phyloP scores from a whole-genome alignment of 352 stramenopile species.

The Phytophthora sp. region DNA sequence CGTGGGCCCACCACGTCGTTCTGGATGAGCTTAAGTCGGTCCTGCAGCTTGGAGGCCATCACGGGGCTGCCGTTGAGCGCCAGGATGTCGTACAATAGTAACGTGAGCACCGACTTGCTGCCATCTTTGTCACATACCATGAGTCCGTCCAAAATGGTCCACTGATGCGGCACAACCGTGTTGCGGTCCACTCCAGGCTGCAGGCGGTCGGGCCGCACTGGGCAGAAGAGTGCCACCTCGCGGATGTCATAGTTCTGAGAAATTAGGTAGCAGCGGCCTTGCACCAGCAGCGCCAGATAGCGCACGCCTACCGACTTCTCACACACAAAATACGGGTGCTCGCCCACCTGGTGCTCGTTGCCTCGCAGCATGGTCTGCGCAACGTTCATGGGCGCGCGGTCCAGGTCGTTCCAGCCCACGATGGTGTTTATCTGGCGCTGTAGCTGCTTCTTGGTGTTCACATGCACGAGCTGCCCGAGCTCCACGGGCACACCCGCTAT shows the following conservation, averaged over 20 bases:
- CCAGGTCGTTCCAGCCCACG: constrained; percentile 78
- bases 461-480: constrained; percentile 65
- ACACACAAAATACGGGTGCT: constrained; percentile 89
- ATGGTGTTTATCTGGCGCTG: constrained; percentile 86
- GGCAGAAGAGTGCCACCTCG: constrained; percentile 78
- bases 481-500: constrained; percentile 69
- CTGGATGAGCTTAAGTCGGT: constrained; percentile 88
- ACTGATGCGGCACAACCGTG: constrained; percentile 80
- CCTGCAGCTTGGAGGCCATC: constrained; percentile 86
- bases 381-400: constrained; percentile 78
- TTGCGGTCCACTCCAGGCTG: constrained; percentile 78
- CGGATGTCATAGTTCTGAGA: constrained; percentile 86
- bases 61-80: constrained; percentile 84
- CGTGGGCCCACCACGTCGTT: constrained; percentile 88
- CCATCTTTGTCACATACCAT: constrained; percentile 85
- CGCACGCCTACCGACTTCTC: constrained; percentile 80
- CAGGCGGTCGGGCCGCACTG: constrained; percentile 75
- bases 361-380: constrained; percentile 70
- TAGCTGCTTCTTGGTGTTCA: constrained; percentile 80
- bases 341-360: constrained; percentile 78
- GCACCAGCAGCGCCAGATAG: constrained; percentile 78
- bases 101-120: constrained; percentile 70
- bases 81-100: constrained; percentile 87
- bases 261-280: constrained; percentile 84
- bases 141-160: constrained; percentile 87